Percentiles rank a stretch among this genome's conserved stretches.
Conservation (phyloP, 192 early-diverging fungal genomes). For the Coemansia sp. region DNA sequence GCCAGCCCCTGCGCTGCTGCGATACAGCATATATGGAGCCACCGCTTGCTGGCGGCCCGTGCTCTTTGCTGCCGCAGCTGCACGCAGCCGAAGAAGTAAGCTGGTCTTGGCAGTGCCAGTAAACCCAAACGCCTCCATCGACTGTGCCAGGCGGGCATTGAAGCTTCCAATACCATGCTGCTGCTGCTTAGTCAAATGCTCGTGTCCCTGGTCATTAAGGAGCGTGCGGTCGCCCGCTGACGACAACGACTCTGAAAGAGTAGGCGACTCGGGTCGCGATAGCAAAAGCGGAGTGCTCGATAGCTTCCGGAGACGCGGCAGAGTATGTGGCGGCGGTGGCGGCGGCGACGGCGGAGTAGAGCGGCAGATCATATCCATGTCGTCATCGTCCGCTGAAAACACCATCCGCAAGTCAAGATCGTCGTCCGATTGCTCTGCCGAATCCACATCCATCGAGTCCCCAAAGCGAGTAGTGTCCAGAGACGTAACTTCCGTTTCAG, state of each 20-base stretch:
- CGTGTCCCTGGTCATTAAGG: not conserved
- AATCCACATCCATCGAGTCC: slow-evolving; percentile 15
- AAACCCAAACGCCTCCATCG: slow-evolving; percentile 54
- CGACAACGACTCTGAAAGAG: slow-evolving; percentile 6
- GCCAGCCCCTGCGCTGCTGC: slow-evolving; percentile 1
- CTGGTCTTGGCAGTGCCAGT: slow-evolving; percentile 44
- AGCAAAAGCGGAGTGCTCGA: slow-evolving; percentile 26
- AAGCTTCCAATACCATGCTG: slow-evolving; percentile 24
- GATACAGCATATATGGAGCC: slow-evolving; percentile 46
- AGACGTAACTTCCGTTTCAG: not conserved
- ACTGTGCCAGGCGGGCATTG: slow-evolving; percentile 48
- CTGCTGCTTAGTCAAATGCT: not conserved
- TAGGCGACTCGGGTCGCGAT: slow-evolving; percentile 25
- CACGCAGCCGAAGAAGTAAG: slow-evolving; percentile 44
- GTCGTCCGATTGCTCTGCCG: slow-evolving; percentile 9
- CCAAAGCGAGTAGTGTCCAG: not conserved
- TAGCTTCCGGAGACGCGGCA: slow-evolving; percentile 24
- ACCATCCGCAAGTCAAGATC: slow-evolving; percentile 42
- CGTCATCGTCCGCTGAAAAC: slow-evolving; percentile 24
- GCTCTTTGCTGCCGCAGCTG: slow-evolving; percentile 47
- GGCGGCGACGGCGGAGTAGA: slow-evolving; percentile 53
- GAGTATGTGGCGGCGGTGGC: slow-evolving; percentile 28
- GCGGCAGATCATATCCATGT: slow-evolving; percentile 45
- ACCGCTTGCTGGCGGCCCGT: slow-evolving; percentile 48
- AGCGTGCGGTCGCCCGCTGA: not conserved